Evolutionary conservation across 306 rosid species (phyloP).

Genomic region (Quercus dentata): DNA sequence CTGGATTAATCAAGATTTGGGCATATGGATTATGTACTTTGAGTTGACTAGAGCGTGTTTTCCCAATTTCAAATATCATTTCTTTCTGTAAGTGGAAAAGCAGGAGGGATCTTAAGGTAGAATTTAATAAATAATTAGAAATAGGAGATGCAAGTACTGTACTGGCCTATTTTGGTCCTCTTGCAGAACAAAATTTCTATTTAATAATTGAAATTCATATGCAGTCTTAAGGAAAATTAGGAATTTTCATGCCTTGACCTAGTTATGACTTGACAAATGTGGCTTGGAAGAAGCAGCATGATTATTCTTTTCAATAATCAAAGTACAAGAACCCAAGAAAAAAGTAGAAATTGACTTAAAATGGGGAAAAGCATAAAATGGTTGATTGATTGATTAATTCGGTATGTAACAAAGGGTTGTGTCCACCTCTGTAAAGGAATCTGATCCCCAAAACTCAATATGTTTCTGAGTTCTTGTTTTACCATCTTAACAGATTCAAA

Average conservation of each 20-base stretch:
- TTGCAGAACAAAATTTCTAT: not conserved
- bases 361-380: not conserved
- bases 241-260: not conserved
- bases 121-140: not conserved
- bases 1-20: too few relatives aligned
- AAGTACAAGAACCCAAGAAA: not conserved
- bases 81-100: too few relatives aligned
- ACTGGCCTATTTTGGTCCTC: not conserved
- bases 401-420: not conserved
- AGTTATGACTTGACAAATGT: not conserved
- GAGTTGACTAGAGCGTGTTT: too few relatives aligned
- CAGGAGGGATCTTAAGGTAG: too few relatives aligned
- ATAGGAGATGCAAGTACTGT: not conserved
- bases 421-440: not conserved
- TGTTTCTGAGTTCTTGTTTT: not conserved
- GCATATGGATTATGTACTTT: too few relatives aligned
- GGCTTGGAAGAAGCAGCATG: not conserved
- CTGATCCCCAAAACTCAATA: not conserved
- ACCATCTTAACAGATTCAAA: not conserved
- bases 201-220: not conserved
- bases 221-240: not conserved
- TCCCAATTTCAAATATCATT: too few relatives aligned
- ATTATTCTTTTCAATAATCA: not conserved
- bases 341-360: not conserved
- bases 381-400: not conserved